Conservation (phyloP, 2,329 filamentous ascomycete genomes). For the Fusarium bactridioides region DNA sequence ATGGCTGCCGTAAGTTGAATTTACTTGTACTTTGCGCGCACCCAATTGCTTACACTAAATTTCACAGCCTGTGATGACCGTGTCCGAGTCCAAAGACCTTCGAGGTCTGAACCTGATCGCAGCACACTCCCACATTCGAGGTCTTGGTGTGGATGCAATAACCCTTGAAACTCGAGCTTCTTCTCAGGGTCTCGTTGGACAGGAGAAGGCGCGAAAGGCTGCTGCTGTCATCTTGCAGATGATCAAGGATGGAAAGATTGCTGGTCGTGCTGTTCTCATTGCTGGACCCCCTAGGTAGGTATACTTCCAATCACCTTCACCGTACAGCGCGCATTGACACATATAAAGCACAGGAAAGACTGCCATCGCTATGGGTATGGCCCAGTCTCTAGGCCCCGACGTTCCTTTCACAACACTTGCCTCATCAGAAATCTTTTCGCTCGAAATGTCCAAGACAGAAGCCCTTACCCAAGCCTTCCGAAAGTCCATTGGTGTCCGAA, state of each 20-base stretch:
- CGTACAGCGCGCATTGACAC: conserved; percentile 25
- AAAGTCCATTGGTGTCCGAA: conserved; percentile 96
- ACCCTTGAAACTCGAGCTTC: conserved; percentile 85
- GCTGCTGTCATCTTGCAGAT: conserved; percentile 97
- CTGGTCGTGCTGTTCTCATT: conserved; percentile 91
- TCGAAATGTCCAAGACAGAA: conserved; percentile 99
- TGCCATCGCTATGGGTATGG: conserved; percentile 98
- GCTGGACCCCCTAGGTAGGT: conserved; percentile 90
- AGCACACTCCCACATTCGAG: conserved; percentile 96
- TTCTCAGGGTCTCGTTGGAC: conserved; percentile 93
- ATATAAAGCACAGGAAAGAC: conserved; percentile 87
- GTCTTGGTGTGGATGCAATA: conserved; percentile 90
- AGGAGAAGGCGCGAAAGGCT: conserved; percentile 95
- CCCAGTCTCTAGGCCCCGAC: conserved; percentile 91
- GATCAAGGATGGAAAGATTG: conserved; percentile 99
- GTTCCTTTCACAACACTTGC: conserved; percentile 97
- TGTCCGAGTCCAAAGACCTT: conserved; percentile 95
- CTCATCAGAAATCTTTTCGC: conserved; percentile 95
- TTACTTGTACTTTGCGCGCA: conserved; percentile 4
- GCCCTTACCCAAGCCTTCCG: conserved; percentile 98
- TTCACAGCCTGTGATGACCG: conserved; percentile 70
- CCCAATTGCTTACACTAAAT: conserved; percentile 33
- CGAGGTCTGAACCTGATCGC: conserved; percentile 97
- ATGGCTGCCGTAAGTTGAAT: conserved; percentile 62
- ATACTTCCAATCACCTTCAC: conserved; percentile 30